Base-by-base conservation (phyloP, 805 yeast species). In the Nakazawaea populi region DNA sequence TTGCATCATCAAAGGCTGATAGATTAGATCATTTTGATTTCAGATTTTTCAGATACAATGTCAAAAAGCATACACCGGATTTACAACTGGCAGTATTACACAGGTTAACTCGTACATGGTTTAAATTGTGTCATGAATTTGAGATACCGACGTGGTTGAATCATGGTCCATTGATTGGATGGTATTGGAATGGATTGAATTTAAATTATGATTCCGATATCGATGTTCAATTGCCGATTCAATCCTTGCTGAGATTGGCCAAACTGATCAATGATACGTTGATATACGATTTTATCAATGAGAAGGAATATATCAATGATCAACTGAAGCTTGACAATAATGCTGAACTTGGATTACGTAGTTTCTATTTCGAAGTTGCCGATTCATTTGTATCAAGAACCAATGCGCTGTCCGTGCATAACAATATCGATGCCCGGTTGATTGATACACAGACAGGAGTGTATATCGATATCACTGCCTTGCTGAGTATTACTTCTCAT, bases 191-290 rank as follows among this genome's bases (percentile, higher is more conserved):
- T 58, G 85, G 83, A 0, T 60, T 78, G 54, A 65, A 70, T 5
- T 68, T 82, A 55, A 82, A 83, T 9, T 82, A 85, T 84, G 87
- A 82, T 61, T 66, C 70, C 43, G 86, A 81, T 57, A 64, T 79
- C 35, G 87, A 82, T 65, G 83, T 79, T 18, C 85, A 82, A 58
- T 67, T 82, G 60, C 75, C 85, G 0, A 73, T 76, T 53, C 58
- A 55, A 2, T 75, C 76, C 37, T 59, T 79, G 44, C 64, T 68
- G 46, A 60, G 55, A 37, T 58, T 82, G 39, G 82, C 80, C 4
- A 61, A 72, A 41, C 54, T 64, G 14, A 79, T 64, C 59, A 80
- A 81, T 58, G 80, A 77, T 55, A 67, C 80, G 1, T 58, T 80
- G 29, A 68, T 80, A 30, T 61, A 78, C 5, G 84, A 80, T 53